Evolutionary conservation across 2,329 filamentous ascomycete genomes (phyloP), one percentile per base, ranked within the genome.

Genomic region (Aspergillus ibericus): DNA sequence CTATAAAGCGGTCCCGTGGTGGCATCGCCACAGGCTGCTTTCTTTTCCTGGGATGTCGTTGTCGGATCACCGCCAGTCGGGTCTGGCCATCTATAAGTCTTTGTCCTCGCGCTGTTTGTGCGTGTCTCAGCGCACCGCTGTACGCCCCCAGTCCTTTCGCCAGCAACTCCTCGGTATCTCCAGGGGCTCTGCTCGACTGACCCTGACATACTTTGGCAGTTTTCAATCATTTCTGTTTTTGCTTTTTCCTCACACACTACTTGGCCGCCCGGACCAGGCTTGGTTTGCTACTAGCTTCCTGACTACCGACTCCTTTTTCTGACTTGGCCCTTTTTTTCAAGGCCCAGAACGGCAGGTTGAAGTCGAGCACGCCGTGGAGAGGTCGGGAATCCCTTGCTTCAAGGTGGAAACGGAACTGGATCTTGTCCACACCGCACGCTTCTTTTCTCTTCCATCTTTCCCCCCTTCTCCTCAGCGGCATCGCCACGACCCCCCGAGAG

Each of bases 371-470:
- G 16, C 38, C 56, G 47, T 53, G 57, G 58, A 55, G 18, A 52
- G 27, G 56, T 53, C 47, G 50, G 53, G 55, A 44, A 54, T 61
- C 61, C 59, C 59, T 57, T 61, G 53, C 59, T 63, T 59, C 53
- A 16, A 36, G 22, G 42, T 40, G 27, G 53, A 56, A 42, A 46
- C 55, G 54, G 47, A 53, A 49, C 29, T 46, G 50, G 20, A 35
- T 42, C 27, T 55, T 42, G 55, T 32, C 40, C 42, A 49, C 42
- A 51, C 36, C 42, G 51, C 40, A 38, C 35, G 35, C 18, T 46
- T 51, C 46, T 36, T 29, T 32, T 36, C 48, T 34, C 20, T 49
- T 49, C 13, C 7, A n/a, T 50, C 44, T 38, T n/a, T 12, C 38
- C 2, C 22, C 35, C n/a, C 27, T 54, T 34, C 44, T 20, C n/a